Evolutionary conservation across 73 alveolate species (phyloP), one percentile per base, ranked within the genome.

Genomic region (Stentor roeselii): DNA sequence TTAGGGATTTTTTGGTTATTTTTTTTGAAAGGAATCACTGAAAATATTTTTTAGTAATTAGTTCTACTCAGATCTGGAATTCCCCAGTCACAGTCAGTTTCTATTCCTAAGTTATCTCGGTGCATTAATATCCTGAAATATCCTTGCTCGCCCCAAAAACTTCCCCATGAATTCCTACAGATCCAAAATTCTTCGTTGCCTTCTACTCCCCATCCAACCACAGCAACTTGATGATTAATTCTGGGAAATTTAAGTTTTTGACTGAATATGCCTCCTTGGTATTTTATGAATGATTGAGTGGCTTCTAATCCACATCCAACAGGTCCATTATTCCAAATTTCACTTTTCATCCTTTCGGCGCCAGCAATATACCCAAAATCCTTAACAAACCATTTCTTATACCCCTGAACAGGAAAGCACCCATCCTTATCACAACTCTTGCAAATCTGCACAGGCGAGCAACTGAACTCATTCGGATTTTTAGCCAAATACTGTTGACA

Each of bases 101-200:
- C 98, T 78, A 93, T 90, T 38, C 88, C 94, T n/a, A 92, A 60
- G 83, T 93, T 92, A 78, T 92, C 87, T 39, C 60, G 21, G 83
- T 92, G 97, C 96, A 92, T 93, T 76, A 76, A 86, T 41, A 93
- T 82, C 78, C 84, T 85, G 78, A 86, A 87, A 89, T 78, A 93
- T 36, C 98, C 97, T 36, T 85, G 42, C 36, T 93, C 98, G 27
- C 98, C 98, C 98, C 98, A 93, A 93, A 89, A 90, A 38, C 95
- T 86, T 59, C 98, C 97, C 97, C 98, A 93, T 61, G 96, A 92
- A 87, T 93, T 93, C 82, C 95, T 86, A n/a, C 93, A 94, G 11
- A 89, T 92, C 98, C 98, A 94, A 85, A 84, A 93, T 84, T 93
- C 95, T 31, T n/a, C n/a, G n/a, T n/a, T n/a, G n/a, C n/a, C n/a